phyloP scores from a whole-genome alignment of 73 alveolate genomes.

The Tetrahymena malaccensis region DNA sequence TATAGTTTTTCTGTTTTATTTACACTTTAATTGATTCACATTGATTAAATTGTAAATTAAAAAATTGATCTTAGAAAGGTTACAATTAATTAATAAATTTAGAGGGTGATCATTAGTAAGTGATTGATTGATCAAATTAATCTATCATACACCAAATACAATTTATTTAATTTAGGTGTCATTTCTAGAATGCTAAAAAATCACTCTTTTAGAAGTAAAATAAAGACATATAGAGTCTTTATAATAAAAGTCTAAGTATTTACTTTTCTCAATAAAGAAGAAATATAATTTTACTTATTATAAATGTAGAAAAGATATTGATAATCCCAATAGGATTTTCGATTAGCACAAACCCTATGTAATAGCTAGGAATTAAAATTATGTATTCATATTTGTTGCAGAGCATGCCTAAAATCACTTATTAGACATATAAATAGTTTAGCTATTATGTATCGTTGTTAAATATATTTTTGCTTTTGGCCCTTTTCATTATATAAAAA shows the following conservation, averaged over 20 bases:
- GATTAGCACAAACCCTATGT: background rate
- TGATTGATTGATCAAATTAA: too few species aligned
- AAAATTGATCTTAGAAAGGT: background rate
- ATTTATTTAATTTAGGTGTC: background rate
- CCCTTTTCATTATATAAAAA: background rate
- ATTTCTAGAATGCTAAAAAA: too few species aligned
- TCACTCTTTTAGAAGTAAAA: background rate
- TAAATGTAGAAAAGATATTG: background rate
- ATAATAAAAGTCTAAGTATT: background rate
- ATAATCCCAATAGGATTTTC: background rate
- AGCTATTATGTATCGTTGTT: background rate
- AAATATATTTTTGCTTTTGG: background rate
- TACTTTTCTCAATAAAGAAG: background rate
- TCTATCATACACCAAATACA: background rate
- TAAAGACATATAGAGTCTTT: too few species aligned
- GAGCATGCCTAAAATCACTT: background rate
- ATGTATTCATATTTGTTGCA: background rate
- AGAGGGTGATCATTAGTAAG: too few species aligned
- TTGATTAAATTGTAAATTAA: background rate
- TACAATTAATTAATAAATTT: background rate
- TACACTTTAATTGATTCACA: background rate
- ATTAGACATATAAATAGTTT: background rate
- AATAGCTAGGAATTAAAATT: background rate
- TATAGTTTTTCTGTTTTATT: background rate
- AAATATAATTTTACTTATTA: background rate